Evolutionary conservation across 139 green algal species (phyloP).

Genomic region (Trebouxia sp.): DNA sequence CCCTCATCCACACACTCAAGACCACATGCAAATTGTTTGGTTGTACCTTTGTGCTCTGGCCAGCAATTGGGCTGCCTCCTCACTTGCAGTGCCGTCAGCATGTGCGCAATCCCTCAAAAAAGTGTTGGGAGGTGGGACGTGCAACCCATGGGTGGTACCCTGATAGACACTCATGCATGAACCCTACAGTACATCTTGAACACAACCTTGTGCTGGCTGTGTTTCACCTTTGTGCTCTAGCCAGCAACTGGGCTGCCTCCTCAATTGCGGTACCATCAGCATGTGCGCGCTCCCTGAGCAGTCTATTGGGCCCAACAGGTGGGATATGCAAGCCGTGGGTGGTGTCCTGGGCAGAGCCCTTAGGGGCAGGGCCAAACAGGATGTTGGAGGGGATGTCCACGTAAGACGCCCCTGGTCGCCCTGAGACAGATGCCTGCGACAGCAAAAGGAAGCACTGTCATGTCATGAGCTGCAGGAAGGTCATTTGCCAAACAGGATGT

Average conservation of each 20-base stretch:
- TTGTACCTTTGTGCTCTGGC: conserved; percentile 27
- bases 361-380: conserved; percentile 42
- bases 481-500: too few species aligned
- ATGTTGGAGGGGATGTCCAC: conserved; percentile 79
- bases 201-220: not conserved
- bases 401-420: conserved; percentile 71
- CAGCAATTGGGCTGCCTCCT: conserved; percentile 43
- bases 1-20: too few species aligned
- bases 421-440: conserved; percentile 45
- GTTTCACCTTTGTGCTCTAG: conserved; percentile 27
- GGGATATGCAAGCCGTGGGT: not conserved
- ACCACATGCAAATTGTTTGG: too few species aligned
- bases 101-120: not conserved
- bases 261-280: conserved; percentile 30
- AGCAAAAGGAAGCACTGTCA: too few species aligned
- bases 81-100: conserved; percentile 29
- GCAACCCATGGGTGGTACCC: not conserved
- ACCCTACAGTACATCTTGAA: not conserved
- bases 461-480: too few species aligned
- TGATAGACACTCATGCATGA: too few species aligned
- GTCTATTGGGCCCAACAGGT: not conserved
- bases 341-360: not conserved
- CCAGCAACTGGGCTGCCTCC: conserved; percentile 43
- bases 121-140: not conserved
- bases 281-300: not conserved